These are phyloP conservation scores for Phylloporus sp. DNA, from an alignment of 768 basidiomycete species.

Conservation along the genomic window DNA sequence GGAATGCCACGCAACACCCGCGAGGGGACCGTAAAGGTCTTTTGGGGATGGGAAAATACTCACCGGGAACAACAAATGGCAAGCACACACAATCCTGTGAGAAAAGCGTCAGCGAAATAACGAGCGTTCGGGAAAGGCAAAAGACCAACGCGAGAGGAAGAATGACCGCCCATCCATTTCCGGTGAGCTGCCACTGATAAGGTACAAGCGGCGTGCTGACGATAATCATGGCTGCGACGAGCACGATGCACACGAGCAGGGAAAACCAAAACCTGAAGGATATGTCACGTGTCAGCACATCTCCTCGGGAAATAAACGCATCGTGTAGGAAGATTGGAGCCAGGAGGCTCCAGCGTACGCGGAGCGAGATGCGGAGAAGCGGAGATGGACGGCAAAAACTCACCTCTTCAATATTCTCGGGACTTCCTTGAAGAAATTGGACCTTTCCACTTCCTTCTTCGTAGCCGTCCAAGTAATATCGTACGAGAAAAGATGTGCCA, in stretches of 20 bases:
- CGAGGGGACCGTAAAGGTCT: neutral
- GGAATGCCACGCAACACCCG: neutral
- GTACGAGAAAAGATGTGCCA: constrained; percentile 54
- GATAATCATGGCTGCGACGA: constrained; percentile 55
- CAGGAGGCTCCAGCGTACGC: neutral
- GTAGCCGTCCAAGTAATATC: constrained; percentile 57
- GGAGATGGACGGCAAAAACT: constrained; percentile 2
- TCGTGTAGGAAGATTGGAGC: neutral
- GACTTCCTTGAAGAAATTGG: constrained; percentile 88
- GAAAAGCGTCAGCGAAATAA: constrained; percentile 1
- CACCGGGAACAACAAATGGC: constrained; percentile 75
- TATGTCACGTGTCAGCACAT: constrained; percentile 14
- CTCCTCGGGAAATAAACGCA: constrained; percentile 4
- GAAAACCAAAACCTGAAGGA: constrained; percentile 30
- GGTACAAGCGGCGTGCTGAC: constrained; percentile 53
- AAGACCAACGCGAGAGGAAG: constrained; percentile 64
- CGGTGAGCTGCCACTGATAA: constrained; percentile 56
- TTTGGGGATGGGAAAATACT: constrained; percentile 26
- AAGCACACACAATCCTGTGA: constrained; percentile 51
- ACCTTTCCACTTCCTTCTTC: constrained; percentile 79
- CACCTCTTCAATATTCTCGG: constrained; percentile 64
- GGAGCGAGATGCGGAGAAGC: neutral
- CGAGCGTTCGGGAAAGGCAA: neutral
- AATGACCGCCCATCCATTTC: constrained; percentile 65
- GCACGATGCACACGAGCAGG: constrained; percentile 49